phyloP scores from a whole-genome alignment of 1,284 basidiomycete species.

The Hypsizygus ulmarius region DNA sequence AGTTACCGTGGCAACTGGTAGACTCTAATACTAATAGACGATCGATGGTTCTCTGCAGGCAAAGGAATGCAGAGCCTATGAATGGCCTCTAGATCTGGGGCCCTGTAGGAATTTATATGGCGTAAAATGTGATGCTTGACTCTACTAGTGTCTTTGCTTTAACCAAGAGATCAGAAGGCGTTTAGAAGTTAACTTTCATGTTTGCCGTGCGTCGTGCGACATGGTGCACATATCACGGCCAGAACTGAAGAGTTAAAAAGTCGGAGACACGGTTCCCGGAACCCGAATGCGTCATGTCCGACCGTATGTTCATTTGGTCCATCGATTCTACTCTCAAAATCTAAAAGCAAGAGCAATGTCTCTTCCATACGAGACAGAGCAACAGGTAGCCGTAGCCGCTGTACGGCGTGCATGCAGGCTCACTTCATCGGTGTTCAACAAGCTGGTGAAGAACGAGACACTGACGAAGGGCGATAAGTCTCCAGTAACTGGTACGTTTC shows the following conservation, averaged over 20 bases:
- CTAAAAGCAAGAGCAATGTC: conserved; percentile 26
- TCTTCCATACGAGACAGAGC: conserved; percentile 30
- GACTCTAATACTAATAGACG: too few species aligned
- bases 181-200: too few species aligned
- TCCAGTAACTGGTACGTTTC: conserved; percentile 82
- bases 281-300: conserved; percentile 19
- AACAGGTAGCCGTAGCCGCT: conserved; percentile 80
- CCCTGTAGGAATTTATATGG: too few species aligned
- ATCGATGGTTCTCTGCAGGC: too few species aligned
- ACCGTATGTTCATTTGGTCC: conserved; percentile 13
- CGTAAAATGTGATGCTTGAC: too few species aligned
- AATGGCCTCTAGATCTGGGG: too few species aligned
- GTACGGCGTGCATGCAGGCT: conserved; percentile 86
- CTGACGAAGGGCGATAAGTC: conserved; percentile 93
- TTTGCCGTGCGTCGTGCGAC: too few species aligned
- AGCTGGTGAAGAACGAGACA: conserved; percentile 84
- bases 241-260: not conserved
- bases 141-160: too few species aligned
- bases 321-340: conserved; percentile 12
- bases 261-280: not conserved
- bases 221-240: too few species aligned
- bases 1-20: not conserved
- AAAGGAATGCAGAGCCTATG: too few species aligned
- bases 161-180: too few species aligned
- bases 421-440: conserved; percentile 86